A percentile compares a stretch with the other conserved stretches of the same genome.
Conservation (phyloP, 164 flowering plant species). For the Amborella trichopoda region DNA sequence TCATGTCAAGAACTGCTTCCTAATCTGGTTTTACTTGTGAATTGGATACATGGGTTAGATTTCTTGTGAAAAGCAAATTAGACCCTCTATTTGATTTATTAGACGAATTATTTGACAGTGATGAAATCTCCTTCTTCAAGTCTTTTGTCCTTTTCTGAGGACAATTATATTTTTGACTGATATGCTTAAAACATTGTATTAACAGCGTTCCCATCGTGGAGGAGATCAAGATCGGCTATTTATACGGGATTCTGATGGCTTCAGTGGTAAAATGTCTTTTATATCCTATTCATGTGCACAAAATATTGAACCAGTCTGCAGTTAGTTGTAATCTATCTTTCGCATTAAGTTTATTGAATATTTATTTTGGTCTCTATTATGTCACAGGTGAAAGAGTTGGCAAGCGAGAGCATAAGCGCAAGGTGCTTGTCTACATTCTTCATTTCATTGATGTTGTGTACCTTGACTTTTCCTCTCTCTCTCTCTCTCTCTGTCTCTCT, state of each 20-base stretch:
- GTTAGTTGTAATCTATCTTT: neutral
- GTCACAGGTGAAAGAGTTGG: slow-evolving; percentile 63
- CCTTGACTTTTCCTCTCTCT: neutral
- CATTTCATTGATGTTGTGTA: too few relatives aligned
- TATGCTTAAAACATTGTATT: neutral
- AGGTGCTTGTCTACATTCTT: slow-evolving; percentile 27
- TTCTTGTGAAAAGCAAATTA: too few relatives aligned
- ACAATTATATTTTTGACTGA: too few relatives aligned
- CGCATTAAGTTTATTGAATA: neutral
- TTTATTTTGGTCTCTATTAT: neutral
- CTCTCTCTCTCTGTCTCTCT: neutral
- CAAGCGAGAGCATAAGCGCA: slow-evolving; percentile 77
- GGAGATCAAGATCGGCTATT: slow-evolving; percentile 68
- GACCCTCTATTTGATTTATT: too few relatives aligned
- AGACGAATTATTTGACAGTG: too few relatives aligned
- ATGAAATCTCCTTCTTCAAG: too few relatives aligned
- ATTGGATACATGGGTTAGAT: too few relatives aligned
- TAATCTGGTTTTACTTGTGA: too few relatives aligned
- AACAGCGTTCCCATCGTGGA: slow-evolving; percentile 35
- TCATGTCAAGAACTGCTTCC: neutral
- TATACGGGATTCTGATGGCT: slow-evolving; percentile 43
- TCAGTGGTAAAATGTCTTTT: slow-evolving; percentile 53
- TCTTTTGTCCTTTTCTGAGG: too few relatives aligned
- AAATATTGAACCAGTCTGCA: neutral
- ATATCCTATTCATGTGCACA: neutral